A percentile compares a stretch with the other conserved stretches of the same genome.
Conservation (phyloP, 1,284 basidiomycete genomes). For the Bjerkandera adusta region DNA sequence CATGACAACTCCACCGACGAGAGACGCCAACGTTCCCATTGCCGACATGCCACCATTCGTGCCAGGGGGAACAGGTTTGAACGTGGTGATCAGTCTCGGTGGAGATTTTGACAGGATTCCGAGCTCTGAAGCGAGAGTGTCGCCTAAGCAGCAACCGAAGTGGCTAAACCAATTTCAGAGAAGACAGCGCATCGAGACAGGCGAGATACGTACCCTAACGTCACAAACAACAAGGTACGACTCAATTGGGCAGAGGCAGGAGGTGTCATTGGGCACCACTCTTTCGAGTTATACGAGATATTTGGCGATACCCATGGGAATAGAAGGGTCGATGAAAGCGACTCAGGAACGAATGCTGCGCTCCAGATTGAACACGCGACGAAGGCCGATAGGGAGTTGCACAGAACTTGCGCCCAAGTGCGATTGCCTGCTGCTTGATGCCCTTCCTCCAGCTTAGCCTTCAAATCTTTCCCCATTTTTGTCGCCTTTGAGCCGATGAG, state of each 20-base stretch:
- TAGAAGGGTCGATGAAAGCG: slow-evolving; percentile 22
- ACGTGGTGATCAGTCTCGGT: slow-evolving; percentile 76
- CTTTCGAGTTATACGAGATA: slow-evolving; percentile 27
- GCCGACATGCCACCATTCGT: slow-evolving; percentile 88
- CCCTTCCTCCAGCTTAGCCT: slow-evolving; percentile 78
- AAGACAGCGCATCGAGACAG: neutral
- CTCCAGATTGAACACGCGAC: slow-evolving; percentile 68
- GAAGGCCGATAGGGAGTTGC: slow-evolving; percentile 75
- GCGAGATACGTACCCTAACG: slow-evolving; percentile 60
- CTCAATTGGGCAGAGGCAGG: slow-evolving; percentile 45
- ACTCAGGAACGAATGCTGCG: slow-evolving; percentile 46
- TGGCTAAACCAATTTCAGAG: slow-evolving; percentile 46
- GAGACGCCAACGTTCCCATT: slow-evolving; percentile 73
- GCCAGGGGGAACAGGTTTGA: slow-evolving; percentile 76
- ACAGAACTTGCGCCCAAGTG: slow-evolving; percentile 76
- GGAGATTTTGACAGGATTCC: slow-evolving; percentile 74
- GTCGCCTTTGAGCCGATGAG: slow-evolving; percentile 82
- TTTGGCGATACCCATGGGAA: slow-evolving; percentile 15
- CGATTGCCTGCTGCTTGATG: slow-evolving; percentile 72
- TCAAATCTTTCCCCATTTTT: slow-evolving; percentile 73
- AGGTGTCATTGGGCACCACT: slow-evolving; percentile 57
- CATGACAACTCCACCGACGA: slow-evolving; percentile 73
- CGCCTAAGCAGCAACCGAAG: slow-evolving; percentile 81
- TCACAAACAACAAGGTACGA: slow-evolving; percentile 58
- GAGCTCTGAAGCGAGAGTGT: slow-evolving; percentile 80